Evolutionary conservation across 768 basidiomycete species (phyloP).

Genomic region (Phanerodontia chrysosporium): DNA sequence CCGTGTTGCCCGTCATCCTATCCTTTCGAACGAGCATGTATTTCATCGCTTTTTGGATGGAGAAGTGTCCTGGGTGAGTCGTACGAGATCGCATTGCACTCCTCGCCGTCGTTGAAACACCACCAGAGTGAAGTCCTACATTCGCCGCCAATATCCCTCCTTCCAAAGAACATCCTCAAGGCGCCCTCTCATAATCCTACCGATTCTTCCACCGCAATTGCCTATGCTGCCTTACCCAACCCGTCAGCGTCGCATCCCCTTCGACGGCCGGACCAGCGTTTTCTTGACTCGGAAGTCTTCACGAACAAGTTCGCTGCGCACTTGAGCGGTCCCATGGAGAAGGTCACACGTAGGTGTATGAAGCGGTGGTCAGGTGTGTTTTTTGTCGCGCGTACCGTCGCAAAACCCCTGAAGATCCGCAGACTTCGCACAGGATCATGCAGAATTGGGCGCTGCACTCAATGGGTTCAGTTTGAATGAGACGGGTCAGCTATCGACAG

Average conservation of each 20-base stretch:
- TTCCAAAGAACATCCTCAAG: slow-evolving; percentile 95
- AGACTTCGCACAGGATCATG: slow-evolving; percentile 84
- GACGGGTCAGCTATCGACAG: slow-evolving; percentile 62
- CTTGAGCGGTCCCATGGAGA: slow-evolving; percentile 90
- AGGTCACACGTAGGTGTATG: slow-evolving; percentile 84
- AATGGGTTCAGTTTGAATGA: slow-evolving; percentile 95
- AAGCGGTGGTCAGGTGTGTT: slow-evolving; percentile 90
- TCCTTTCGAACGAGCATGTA: slow-evolving; percentile 91
- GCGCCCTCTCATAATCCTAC: slow-evolving; percentile 95
- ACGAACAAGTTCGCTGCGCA: slow-evolving; percentile 95
- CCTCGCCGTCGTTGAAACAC: too few relatives aligned
- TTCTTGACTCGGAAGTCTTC: slow-evolving; percentile 93
- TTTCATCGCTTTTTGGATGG: slow-evolving; percentile 96
- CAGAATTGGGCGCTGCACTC: slow-evolving; percentile 85
- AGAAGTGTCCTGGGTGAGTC: slow-evolving; percentile 89
- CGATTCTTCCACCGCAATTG: slow-evolving; percentile 63
- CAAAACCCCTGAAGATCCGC: slow-evolving; percentile 1
- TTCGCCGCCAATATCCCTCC: slow-evolving; percentile 83
- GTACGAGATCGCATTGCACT: background rate
- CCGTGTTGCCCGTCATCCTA: slow-evolving; percentile 86
- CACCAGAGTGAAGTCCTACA: slow-evolving; percentile 78
- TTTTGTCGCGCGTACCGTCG: background rate
- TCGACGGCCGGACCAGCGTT: slow-evolving; percentile 91
- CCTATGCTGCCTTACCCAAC: slow-evolving; percentile 83
- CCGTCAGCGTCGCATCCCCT: slow-evolving; percentile 87